A percentile compares a stretch with the other conserved stretches of the same genome.
These are phyloP conservation scores for Schizopora paradoxa DNA, from an alignment of 1,284 basidiomycete genomes.

Conservation along the genomic window DNA sequence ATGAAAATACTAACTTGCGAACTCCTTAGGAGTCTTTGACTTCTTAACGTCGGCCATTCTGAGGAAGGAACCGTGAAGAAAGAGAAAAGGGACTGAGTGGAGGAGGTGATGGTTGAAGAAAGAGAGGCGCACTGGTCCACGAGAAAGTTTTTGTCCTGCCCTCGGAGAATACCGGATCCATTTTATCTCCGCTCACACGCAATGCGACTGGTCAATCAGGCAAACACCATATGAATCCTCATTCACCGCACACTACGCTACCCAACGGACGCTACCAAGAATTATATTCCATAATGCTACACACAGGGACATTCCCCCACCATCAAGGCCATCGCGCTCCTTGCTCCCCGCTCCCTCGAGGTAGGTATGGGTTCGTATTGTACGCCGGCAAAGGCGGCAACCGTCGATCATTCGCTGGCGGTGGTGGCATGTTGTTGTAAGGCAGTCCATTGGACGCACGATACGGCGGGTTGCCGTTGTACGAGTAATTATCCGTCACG, in stretches of 20 bases:
- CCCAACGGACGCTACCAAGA: neutral
- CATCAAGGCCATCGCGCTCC: conserved; percentile 12
- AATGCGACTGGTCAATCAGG: conserved; percentile 12
- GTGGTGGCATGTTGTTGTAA: neutral
- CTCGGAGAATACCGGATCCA: conserved; percentile 35
- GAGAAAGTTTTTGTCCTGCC: conserved; percentile 28
- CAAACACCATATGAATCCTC: neutral
- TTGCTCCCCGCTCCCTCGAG: conserved; percentile 10
- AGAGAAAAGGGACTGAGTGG: conserved; percentile 41
- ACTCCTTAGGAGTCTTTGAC: conserved; percentile 76
- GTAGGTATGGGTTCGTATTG: conserved; percentile 4
- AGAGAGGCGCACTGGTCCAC: conserved; percentile 24
- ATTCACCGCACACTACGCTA: neutral
- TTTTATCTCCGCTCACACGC: conserved; percentile 35
- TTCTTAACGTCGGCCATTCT: conserved; percentile 76
- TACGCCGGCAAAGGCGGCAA: neutral
- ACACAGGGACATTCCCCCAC: neutral
- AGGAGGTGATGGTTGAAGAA: conserved; percentile 37
- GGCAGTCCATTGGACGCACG: conserved; percentile 2
- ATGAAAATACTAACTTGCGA: conserved; percentile 59
- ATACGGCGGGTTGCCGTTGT: neutral
- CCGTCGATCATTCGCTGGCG: neutral
- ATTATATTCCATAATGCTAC: neutral
- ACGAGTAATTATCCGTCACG: no score
- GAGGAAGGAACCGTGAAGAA: conserved; percentile 31